These are phyloP conservation scores for Diaporthe sp. DNA, from an alignment of 2,329 filamentous ascomycete genomes.

Conservation along the genomic window DNA sequence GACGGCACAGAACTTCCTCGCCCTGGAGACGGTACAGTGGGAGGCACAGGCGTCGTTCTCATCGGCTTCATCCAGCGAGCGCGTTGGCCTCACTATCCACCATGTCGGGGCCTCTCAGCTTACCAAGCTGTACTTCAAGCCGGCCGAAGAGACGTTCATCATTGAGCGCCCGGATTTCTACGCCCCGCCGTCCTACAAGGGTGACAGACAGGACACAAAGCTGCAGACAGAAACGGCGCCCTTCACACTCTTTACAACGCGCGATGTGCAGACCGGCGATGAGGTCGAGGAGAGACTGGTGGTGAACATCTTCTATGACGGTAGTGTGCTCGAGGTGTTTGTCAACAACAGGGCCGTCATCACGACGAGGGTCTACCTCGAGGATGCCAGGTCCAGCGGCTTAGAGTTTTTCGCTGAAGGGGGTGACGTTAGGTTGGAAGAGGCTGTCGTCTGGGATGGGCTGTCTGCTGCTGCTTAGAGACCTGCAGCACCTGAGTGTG, in stretches of 20 bases:
- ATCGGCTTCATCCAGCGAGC: slow-evolving; percentile 43
- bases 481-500: not conserved
- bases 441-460: slow-evolving; percentile 31
- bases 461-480: slow-evolving; percentile 3
- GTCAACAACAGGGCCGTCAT: slow-evolving; percentile 57
- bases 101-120: slow-evolving; percentile 36
- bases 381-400: slow-evolving; percentile 36
- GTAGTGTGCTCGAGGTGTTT: slow-evolving; percentile 59
- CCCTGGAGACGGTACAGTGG: slow-evolving; percentile 27
- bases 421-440: slow-evolving; percentile 6
- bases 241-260: slow-evolving; percentile 59
- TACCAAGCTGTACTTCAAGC: slow-evolving; percentile 56
- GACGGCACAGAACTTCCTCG: not conserved
- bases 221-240: slow-evolving; percentile 55
- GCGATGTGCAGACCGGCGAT: slow-evolving; percentile 32
- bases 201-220: slow-evolving; percentile 31
- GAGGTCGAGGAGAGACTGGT: slow-evolving; percentile 51
- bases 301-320: slow-evolving; percentile 57
- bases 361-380: slow-evolving; percentile 53
- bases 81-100: slow-evolving; percentile 45
- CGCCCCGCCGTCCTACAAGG: not conserved
- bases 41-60: slow-evolving; percentile 34
- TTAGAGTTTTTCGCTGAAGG: slow-evolving; percentile 46
- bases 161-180: slow-evolving; percentile 51
- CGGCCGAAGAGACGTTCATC: slow-evolving; percentile 53